These are phyloP conservation scores for Soucietia sequanensis DNA, from an alignment of 805 yeast genomes.

Conservation along the genomic window DNA sequence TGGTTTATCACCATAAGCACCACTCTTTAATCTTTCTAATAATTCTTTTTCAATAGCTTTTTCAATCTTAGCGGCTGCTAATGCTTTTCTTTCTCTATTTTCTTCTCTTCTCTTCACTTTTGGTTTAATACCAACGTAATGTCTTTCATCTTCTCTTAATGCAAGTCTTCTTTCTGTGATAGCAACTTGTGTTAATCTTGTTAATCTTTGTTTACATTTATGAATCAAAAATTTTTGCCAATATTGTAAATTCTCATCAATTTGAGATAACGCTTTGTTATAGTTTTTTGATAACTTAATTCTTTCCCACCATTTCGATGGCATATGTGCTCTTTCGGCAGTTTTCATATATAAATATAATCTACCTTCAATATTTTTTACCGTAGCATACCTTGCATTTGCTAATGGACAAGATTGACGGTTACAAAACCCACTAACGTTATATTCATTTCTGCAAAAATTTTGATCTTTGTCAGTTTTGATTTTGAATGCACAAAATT, in stretches of 20 bases:
- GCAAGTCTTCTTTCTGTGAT: constrained; percentile 94
- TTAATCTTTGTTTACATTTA: constrained; percentile 94
- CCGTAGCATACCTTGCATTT: constrained; percentile 87
- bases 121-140: constrained; percentile 87
- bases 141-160: constrained; percentile 86
- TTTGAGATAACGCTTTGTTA: constrained; percentile 80
- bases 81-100: constrained; percentile 92
- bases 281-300: constrained; percentile 88
- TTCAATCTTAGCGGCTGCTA: constrained; percentile 95
- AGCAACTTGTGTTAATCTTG: constrained; percentile 92
- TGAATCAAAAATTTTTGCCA: constrained; percentile 92
- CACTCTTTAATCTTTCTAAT: constrained; percentile 90
- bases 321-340: constrained; percentile 96
- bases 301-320: constrained; percentile 92
- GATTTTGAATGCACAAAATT: constrained; percentile 92
- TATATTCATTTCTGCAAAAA: constrained; percentile 94
- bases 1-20: constrained; percentile 98
- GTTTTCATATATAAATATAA: constrained; percentile 91
- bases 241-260: constrained; percentile 81
- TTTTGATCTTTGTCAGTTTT: constrained; percentile 86
- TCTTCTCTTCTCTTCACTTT: constrained; percentile 94
- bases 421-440: constrained; percentile 90
- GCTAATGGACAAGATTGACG: constrained; percentile 97
- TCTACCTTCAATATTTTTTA: constrained; percentile 75
- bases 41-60: constrained; percentile 95